Evolutionary conservation across 441 rosid species (phyloP), one percentile per base, ranked within the genome.

Genomic region (Bruguiera hainesii): DNA sequence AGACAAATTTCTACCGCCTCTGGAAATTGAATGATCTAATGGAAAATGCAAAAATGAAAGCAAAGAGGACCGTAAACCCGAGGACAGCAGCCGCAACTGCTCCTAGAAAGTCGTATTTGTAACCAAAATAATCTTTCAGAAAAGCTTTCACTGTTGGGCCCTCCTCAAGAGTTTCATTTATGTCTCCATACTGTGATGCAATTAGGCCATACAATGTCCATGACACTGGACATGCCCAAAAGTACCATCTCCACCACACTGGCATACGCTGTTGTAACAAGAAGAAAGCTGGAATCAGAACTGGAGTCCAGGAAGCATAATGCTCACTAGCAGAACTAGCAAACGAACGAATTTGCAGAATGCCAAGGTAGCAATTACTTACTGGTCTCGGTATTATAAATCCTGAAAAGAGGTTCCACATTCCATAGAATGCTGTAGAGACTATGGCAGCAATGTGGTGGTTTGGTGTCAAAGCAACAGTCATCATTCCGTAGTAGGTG

Each of bases 401-500:
- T 62, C 95, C 96, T 11, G 95, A 64, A 71, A 90, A 87, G 35
- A 90, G 76, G 70, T 89, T 90, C 98, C 98, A 92, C 0, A 85
- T 26, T 39, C 69, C 83, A 48, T 85, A 92, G 60, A 87, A 87
- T 48, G 81, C 85, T 50, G 83, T 64, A 13, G 90, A 82, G 61
- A 81, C 67, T n/a, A 90, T 84, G 72, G 77, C 35, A 1, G 96
- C 86, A 26, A 90, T 79, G 63, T 82, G 85, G 78, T 78, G 75
- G 65, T 92, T 87, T 1, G 98, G 98, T 1, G 97, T 84, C 64
- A 87, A 39, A 2, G 93, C 93, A 16, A 90, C 88, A 3, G 84
- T 26, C 98, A 90, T 88, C 90, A 88, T 86, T 8, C 89, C 95
- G 15, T 83, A 90, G 77, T 73, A 90, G 71, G 97, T 92, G 93